Conservation (phyloP, 2,329 filamentous ascomycete genomes). For the Cladobotryum protrusum region DNA sequence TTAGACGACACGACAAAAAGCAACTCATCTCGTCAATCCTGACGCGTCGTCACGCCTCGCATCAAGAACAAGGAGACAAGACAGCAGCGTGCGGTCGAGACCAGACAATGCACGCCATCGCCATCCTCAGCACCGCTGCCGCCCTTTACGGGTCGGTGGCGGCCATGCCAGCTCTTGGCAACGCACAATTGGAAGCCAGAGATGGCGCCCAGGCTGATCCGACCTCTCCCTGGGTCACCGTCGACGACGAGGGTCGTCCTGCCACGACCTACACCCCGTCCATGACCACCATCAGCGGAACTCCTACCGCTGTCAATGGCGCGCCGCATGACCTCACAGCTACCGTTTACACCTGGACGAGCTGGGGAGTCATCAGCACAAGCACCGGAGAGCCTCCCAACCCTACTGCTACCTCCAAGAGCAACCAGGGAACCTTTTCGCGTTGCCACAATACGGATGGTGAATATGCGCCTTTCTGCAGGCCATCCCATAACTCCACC, state of each 20-base stretch:
- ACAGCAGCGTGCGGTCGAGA: no score
- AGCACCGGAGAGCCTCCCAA: conserved; percentile 39
- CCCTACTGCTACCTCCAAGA: conserved; percentile 36
- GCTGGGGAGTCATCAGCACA: conserved; percentile 32
- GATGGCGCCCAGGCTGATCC: conserved; percentile 12
- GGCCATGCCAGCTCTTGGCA: conserved; percentile 24
- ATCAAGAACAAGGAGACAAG: background rate
- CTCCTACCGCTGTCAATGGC: conserved; percentile 31
- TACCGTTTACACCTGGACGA: conserved; percentile 33
- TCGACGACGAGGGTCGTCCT: conserved; percentile 41
- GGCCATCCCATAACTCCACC: conserved; percentile 37
- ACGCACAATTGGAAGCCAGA: conserved; percentile 15
- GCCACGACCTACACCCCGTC: conserved; percentile 43
- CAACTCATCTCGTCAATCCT: no score
- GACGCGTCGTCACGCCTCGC: background rate
- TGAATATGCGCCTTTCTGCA: conserved; percentile 45
- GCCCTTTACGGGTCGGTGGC: conserved; percentile 21
- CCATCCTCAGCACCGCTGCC: conserved; percentile 21
- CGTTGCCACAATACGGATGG: conserved; percentile 44
- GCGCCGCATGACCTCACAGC: conserved; percentile 44
- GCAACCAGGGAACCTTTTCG: conserved; percentile 43
- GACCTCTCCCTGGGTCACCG: conserved; percentile 45
- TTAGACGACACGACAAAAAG: no score
- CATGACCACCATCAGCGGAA: conserved; percentile 39
- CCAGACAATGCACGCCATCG: conserved; percentile 25